A percentile compares a stretch with the other conserved stretches of the same genome.
Conservation (phyloP, 1,284 basidiomycete genomes). For the Cutaneotrichosporon cavernicola region DNA sequence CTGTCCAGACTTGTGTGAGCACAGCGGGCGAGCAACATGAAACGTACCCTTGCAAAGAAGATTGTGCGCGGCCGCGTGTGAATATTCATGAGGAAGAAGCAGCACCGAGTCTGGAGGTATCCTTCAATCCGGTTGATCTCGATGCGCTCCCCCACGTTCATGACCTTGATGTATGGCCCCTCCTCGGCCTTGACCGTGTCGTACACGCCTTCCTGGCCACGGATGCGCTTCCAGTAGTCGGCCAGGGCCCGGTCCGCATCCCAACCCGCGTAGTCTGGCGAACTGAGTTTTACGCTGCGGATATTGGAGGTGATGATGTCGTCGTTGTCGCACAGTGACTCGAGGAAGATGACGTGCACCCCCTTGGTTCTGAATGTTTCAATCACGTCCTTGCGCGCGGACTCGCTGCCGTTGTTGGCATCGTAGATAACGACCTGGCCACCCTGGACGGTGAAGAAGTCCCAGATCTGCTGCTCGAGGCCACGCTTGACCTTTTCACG, state of each 20-base stretch:
- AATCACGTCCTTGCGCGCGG: constrained; percentile 67
- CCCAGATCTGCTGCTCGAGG: constrained; percentile 83
- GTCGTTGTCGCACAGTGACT: constrained; percentile 81
- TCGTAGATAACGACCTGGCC: constrained; percentile 99
- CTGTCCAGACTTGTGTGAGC: constrained; percentile 69
- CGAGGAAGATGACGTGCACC: constrained; percentile 89
- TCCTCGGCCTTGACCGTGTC: constrained; percentile 61
- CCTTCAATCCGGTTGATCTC: constrained; percentile 72
- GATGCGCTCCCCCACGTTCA: constrained; percentile 94
- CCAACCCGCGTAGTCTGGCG: constrained; percentile 93
- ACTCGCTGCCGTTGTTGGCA: constrained; percentile 88
- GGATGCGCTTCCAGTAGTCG: constrained; percentile 89
- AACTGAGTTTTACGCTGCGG: constrained; percentile 94
- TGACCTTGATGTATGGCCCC: constrained; percentile 92
- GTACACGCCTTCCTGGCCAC: constrained; percentile 81
- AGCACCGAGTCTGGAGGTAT: constrained; percentile 68
- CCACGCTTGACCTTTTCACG: constrained; percentile 71
- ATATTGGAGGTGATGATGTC: constrained; percentile 94
- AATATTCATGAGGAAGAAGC: constrained; percentile 90
- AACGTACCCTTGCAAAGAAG: constrained; percentile 81
- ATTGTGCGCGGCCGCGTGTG: constrained; percentile 88
- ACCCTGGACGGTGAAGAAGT: constrained; percentile 72
- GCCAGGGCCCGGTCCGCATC: constrained; percentile 84
- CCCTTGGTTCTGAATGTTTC: constrained; percentile 80
- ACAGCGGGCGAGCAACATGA: not conserved